Percentiles rank a stretch among this genome's conserved stretches.
phyloP scores from a whole-genome alignment of 2,329 filamentous ascomycete species.

The Aspergillus terreus region DNA sequence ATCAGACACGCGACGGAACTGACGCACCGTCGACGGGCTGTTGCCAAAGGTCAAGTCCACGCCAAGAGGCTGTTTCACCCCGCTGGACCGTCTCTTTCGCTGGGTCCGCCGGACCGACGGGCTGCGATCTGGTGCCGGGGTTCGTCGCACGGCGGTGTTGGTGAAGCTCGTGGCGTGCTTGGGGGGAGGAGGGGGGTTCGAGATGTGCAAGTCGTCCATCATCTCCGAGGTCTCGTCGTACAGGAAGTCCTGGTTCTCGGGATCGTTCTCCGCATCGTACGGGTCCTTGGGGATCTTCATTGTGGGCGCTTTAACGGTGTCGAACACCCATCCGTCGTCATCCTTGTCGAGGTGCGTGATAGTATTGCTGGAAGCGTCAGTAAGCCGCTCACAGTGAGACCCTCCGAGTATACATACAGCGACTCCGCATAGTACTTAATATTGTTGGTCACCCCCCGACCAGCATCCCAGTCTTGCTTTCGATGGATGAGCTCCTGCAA shows the following conservation, averaged over 20 bases:
- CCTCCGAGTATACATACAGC: slow-evolving; percentile 47
- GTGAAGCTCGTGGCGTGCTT: slow-evolving; percentile 48
- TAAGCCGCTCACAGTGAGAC: slow-evolving; percentile 4
- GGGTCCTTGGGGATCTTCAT: slow-evolving; percentile 56
- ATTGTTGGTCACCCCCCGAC: slow-evolving; percentile 64
- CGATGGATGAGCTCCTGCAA: slow-evolving; percentile 81
- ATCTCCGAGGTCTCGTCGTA: slow-evolving; percentile 37
- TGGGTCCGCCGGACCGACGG: slow-evolving; percentile 39
- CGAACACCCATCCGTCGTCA: slow-evolving; percentile 90
- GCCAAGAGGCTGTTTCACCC: slow-evolving; percentile 72
- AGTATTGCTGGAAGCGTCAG: slow-evolving; percentile 49
- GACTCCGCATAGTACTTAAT: slow-evolving; percentile 93
- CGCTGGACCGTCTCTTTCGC: slow-evolving; percentile 44
- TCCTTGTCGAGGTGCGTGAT: slow-evolving; percentile 56
- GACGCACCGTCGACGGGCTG: slow-evolving; percentile 81
- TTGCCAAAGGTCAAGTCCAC: slow-evolving; percentile 93
- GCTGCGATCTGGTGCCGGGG: slow-evolving; percentile 44
- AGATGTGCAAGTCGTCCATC: slow-evolving; percentile 37
- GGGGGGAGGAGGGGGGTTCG: slow-evolving; percentile 42
- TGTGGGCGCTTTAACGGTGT: slow-evolving; percentile 75
- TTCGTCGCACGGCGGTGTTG: slow-evolving; percentile 52
- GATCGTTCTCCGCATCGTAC: slow-evolving; percentile 43
- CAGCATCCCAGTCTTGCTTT: slow-evolving; percentile 76
- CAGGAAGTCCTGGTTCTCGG: slow-evolving; percentile 31
- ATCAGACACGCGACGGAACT: slow-evolving; percentile 85